Evolutionary conservation across 768 basidiomycete species (phyloP).

Genomic region (Paxillus involutus): DNA sequence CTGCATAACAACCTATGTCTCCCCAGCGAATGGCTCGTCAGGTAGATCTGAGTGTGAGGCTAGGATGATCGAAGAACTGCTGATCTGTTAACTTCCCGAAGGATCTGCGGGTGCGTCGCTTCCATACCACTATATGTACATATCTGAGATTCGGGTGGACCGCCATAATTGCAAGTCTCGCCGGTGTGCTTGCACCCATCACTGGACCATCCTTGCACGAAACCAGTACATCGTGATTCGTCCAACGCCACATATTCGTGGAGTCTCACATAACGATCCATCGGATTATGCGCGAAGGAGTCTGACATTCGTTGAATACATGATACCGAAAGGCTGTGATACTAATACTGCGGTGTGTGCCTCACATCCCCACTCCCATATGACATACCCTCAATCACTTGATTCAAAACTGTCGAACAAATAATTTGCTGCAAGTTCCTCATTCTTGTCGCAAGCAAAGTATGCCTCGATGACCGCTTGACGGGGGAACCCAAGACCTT

Average conservation of each 20-base stretch:
- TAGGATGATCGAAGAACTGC: background rate
- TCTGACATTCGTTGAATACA: background rate
- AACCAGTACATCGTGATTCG: too few species aligned
- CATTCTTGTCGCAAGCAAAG: conserved; percentile 94
- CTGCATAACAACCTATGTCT: background rate
- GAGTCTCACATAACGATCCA: too few species aligned
- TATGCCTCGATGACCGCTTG: conserved; percentile 86
- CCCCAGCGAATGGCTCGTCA: too few species aligned
- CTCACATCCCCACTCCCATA: background rate
- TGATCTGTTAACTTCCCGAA: too few species aligned
- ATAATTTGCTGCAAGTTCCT: conserved; percentile 94
- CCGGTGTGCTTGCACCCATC: too few species aligned
- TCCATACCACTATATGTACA: too few species aligned
- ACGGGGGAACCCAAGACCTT: conserved; percentile 84
- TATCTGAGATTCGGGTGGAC: too few species aligned
- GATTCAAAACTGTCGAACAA: conserved; percentile 75
- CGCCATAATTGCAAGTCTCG: too few species aligned
- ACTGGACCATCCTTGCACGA: too few species aligned
- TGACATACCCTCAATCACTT: background rate
- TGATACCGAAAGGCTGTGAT: background rate
- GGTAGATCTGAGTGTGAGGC: background rate
- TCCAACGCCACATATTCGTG: too few species aligned
- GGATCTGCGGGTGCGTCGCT: too few species aligned
- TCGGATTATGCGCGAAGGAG: background rate
- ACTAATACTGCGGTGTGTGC: background rate